These are phyloP conservation scores for Aquilaria malaccensis DNA, from an alignment of 345 rosid genomes.

Conservation along the genomic window DNA sequence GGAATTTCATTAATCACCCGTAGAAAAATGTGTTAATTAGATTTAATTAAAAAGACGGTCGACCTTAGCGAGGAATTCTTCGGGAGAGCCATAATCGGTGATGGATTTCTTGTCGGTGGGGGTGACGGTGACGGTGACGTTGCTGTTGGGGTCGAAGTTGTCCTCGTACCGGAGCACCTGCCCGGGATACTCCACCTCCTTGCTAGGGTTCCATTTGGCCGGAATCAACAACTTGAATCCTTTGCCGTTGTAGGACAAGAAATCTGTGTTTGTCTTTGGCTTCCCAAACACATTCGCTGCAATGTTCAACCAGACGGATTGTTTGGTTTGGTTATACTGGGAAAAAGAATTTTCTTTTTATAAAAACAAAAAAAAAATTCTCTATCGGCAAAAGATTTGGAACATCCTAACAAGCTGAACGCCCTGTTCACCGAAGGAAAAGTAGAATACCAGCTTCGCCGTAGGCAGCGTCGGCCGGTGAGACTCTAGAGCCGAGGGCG, in stretches of 20 bases:
- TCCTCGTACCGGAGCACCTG: constrained; percentile 86
- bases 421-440: not conserved
- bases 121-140: constrained; percentile 52
- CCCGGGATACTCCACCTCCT: constrained; percentile 83
- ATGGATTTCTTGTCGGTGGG: constrained; percentile 88
- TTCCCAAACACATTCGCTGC: constrained; percentile 92
- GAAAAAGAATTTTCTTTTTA: too few species aligned
- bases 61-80: constrained; percentile 64
- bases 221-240: constrained; percentile 79
- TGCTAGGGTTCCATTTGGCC: constrained; percentile 95
- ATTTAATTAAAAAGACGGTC: not conserved
- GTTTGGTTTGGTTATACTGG: too few species aligned
- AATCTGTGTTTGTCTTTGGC: constrained; percentile 82
- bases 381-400: not conserved
- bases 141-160: constrained; percentile 69
- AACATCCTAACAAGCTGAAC: too few species aligned
- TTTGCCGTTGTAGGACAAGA: constrained; percentile 54
- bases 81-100: constrained; percentile 77
- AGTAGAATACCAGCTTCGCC: constrained; percentile 71
- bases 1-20: too few species aligned
- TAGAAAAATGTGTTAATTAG: too few species aligned
- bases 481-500: constrained; percentile 67
- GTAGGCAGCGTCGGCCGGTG: constrained; percentile 96
- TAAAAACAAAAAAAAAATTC: not conserved
- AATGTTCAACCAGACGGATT: not conserved